Percentiles rank a stretch among this genome's conserved stretches.
Evolutionary conservation across 495 filamentous ascomycete genomes (phyloP).

Genomic region (Aspergillus steynii): DNA sequence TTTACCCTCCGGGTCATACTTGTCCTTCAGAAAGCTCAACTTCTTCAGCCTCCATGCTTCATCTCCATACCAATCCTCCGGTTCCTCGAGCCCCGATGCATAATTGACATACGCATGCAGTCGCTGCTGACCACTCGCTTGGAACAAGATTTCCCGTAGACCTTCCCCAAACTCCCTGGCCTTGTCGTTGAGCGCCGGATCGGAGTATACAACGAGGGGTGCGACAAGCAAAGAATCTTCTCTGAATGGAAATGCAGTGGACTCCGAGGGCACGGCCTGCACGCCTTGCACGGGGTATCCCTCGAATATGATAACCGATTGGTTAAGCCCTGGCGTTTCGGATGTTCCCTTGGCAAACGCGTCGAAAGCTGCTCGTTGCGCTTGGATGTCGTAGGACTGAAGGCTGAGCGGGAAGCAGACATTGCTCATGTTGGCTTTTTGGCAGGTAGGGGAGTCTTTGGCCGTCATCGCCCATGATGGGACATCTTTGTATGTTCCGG

Average conservation of each 20-base stretch:
- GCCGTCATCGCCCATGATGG: conserved; percentile 14
- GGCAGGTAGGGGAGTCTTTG: conserved; percentile 14
- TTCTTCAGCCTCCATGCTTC: conserved; percentile 44
- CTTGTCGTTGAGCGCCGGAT: conserved; percentile 20
- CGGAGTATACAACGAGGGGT: conserved; percentile 17
- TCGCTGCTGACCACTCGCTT: conserved; percentile 22
- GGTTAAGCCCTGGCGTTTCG: conserved; percentile 29
- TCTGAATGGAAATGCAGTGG: conserved; percentile 41
- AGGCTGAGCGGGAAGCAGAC: conserved; percentile 24
- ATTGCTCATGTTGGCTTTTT: conserved; percentile 7
- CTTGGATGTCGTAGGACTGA: conserved; percentile 16
- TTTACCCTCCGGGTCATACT: conserved; percentile 71
- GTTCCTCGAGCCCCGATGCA: conserved; percentile 41
- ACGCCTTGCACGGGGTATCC: conserved; percentile 39
- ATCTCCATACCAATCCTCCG: conserved; percentile 46
- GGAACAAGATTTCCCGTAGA: conserved; percentile 21
- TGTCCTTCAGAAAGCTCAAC: conserved; percentile 73
- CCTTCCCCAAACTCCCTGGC: conserved; percentile 21
- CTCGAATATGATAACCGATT: conserved; percentile 36
- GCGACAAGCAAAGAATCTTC: conserved; percentile 25
- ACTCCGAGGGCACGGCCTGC: conserved; percentile 20
- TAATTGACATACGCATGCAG: conserved; percentile 51
- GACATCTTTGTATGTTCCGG: conserved; percentile 20
- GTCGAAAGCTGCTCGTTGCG: conserved; percentile 20
- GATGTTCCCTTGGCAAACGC: conserved; percentile 37